Evolutionary conservation across 73 alveolate genomes (phyloP).

Genomic region (Diophrys sp.): DNA sequence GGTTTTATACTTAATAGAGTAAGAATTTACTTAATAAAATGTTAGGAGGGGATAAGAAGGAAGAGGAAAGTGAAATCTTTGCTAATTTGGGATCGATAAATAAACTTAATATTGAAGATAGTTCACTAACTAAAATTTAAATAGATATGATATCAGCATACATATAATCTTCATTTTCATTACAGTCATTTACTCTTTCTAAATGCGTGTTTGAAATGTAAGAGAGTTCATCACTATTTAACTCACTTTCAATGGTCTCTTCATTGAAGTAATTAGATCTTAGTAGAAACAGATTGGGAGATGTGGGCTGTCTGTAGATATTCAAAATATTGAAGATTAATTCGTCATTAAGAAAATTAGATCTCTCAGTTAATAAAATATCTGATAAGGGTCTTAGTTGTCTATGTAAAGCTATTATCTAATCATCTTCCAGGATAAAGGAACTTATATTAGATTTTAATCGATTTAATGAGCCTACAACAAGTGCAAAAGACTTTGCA

Average conservation of each 20-base stretch:
- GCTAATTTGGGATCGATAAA: not conserved
- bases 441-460: not conserved
- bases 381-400: not conserved
- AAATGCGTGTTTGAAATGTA: not conserved
- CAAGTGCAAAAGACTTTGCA: not conserved
- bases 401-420: not conserved
- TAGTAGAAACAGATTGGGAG: not conserved
- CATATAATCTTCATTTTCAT: not conserved
- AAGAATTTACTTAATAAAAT: not conserved
- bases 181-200: not conserved
- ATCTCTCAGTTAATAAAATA: not conserved
- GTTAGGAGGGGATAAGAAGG: not conserved
- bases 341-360: not conserved
- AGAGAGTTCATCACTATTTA: not conserved
- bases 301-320: not conserved
- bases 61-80: not conserved
- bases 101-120: not conserved
- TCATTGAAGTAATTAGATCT: not conserved
- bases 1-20: not conserved
- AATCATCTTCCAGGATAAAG: not conserved
- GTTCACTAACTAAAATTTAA: not conserved
- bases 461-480: not conserved
- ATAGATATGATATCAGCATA: not conserved
- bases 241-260: not conserved
- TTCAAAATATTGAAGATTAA: no score